Conservation (phyloP, 2,329 filamentous ascomycete genomes). For the Dactylellina leptospora region DNA sequence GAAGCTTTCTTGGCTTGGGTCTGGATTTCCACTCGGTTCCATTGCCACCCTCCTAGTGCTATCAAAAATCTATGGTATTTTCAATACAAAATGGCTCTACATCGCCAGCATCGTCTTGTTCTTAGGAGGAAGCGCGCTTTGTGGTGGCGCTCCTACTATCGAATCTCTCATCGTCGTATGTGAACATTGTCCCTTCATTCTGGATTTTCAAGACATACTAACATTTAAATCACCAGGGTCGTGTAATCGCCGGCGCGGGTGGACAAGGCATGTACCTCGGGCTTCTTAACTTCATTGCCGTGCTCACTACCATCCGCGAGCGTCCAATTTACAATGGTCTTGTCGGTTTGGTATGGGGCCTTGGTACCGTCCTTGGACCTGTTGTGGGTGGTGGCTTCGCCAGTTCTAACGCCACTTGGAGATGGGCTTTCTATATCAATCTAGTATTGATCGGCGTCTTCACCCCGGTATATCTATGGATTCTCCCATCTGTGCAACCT, state of each 20-base stretch:
- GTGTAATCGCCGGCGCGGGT: conserved; percentile 63
- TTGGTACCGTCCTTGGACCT: conserved; percentile 64
- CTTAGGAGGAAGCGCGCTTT: conserved; percentile 58
- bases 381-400: conserved; percentile 64
- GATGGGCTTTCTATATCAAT: conserved; percentile 69
- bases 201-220: neutral
- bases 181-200: neutral
- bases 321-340: conserved; percentile 59
- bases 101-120: conserved; percentile 58
- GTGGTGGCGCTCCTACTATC: conserved; percentile 59
- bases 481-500: conserved; percentile 60
- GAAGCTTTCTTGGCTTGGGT: conserved; percentile 62
- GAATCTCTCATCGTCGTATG: conserved; percentile 54
- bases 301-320: conserved; percentile 58
- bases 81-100: conserved; percentile 63
- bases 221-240: conserved; percentile 62
- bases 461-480: conserved; percentile 63
- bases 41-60: conserved; percentile 60
- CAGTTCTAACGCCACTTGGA: conserved; percentile 61
- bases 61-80: conserved; percentile 61
- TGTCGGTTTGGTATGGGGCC: conserved; percentile 59
- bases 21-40: conserved; percentile 62
- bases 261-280: conserved; percentile 63
- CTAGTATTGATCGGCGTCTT: conserved; percentile 63
- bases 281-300: conserved; percentile 57